Percentiles rank a stretch among this genome's conserved stretches.
These are phyloP conservation scores for Pyricularia sp. DNA, from an alignment of 2,329 filamentous ascomycete genomes.

Conservation along the genomic window DNA sequence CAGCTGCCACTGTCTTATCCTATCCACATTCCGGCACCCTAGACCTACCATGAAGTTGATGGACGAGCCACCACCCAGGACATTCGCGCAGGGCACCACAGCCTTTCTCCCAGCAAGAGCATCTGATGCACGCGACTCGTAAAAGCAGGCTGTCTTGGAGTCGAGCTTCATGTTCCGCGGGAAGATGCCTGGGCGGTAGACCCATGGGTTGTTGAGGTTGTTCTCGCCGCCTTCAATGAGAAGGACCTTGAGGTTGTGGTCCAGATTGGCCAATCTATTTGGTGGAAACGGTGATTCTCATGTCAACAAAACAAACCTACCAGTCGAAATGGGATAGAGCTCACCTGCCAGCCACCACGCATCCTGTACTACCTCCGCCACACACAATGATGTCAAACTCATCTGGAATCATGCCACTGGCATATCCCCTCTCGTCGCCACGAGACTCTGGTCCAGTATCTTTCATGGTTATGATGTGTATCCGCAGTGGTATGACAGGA, in stretches of 20 bases:
- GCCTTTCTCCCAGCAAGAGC: slow-evolving; percentile 63
- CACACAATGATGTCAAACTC: slow-evolving; percentile 77
- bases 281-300: slow-evolving; percentile 10
- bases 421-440: not conserved
- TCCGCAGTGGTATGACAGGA: not conserved
- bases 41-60: slow-evolving; percentile 64
- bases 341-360: slow-evolving; percentile 48
- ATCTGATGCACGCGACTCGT: slow-evolving; percentile 66
- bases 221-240: slow-evolving; percentile 64
- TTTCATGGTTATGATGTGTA: not conserved
- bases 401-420: slow-evolving; percentile 42
- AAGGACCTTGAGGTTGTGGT: slow-evolving; percentile 62
- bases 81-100: slow-evolving; percentile 65
- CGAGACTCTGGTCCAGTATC: not conserved
- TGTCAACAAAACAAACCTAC: slow-evolving; percentile 5
- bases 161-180: slow-evolving; percentile 71
- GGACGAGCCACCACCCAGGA: slow-evolving; percentile 62
- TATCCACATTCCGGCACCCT: not conserved
- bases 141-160: slow-evolving; percentile 75
- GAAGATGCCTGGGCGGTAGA: slow-evolving; percentile 67
- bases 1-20: not conserved
- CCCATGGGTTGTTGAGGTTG: slow-evolving; percentile 71
- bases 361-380: slow-evolving; percentile 61
- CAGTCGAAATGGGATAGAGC: slow-evolving; percentile 10
- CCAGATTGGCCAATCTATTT: slow-evolving; percentile 60